Base-by-base conservation (phyloP, 176 grass and related monocot species). In the Oryza glaberrima region DNA sequence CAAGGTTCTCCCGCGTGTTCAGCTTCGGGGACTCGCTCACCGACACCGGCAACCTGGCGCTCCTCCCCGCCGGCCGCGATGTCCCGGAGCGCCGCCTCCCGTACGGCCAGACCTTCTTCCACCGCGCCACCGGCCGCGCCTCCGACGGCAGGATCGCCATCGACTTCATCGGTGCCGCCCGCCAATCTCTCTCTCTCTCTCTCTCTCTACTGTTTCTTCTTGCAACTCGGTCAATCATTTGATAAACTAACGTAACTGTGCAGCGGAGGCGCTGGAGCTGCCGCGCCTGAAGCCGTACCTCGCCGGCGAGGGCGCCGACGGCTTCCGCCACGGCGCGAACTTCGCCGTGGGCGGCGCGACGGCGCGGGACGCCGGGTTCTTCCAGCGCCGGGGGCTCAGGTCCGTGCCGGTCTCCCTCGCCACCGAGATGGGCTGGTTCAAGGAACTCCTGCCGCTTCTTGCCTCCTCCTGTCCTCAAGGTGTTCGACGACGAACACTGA, bases 291-390 rank as follows among this genome's bases (percentile, higher is more conserved):
- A 65, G 12, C 92, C 92, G n/a, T 92, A 89, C 72, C 88, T 97
- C 3, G 94, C 83, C 34, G 92, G 92, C 13, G 76, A 77, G 54
- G 58, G 54, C 12, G 74, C 88, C 4, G 80, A 83, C 19, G 83
- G 89, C 36, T 97, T 92, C 75, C 51, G 35, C 1, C 76, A 83
- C 10, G 94, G 94, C 10, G 90, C 81, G 3, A 97, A 94, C 78
- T 92, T 97, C 7, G 94, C 89, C 1, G 84, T 92, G 11, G 88
- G 79, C 9, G 92, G 92, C 26, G 90, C 90, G 0, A 94, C 94
- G 4, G 92, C 90, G 20, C 60, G 88, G 3, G 84, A 85, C n/a
- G 23, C 61, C 32, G 65, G 26, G 9, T 94, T 88, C 80, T 86
- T 97, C 25, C 32, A 30, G 83, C 58, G 84, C 66, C 83, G 60